These are phyloP conservation scores for Paramecium sexaurelia DNA, from an alignment of 73 alveolate species.

Conservation along the genomic window DNA sequence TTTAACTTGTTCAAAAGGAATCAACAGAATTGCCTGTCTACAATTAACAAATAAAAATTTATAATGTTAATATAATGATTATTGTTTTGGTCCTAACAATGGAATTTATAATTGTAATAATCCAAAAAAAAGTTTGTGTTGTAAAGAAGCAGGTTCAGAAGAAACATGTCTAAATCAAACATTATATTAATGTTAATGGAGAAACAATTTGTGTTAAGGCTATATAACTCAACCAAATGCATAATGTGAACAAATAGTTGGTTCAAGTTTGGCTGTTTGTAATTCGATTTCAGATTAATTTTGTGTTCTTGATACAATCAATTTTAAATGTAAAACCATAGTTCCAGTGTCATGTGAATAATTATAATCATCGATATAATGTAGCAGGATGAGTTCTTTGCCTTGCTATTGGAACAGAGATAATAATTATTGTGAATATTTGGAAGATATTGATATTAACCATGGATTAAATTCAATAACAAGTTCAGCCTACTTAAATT, in stretches of 20 bases:
- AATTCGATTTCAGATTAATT: background rate
- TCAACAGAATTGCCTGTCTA: background rate
- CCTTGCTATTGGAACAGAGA: background rate
- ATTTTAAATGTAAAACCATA: background rate
- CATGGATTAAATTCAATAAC: background rate
- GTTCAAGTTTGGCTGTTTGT: background rate
- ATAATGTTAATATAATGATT: background rate
- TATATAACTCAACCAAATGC: background rate
- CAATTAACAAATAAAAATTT: background rate
- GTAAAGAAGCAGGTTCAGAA: background rate
- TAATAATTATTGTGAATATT: background rate
- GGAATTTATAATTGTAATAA: background rate
- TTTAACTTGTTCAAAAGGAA: background rate
- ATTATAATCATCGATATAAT: background rate
- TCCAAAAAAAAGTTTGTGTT: background rate
- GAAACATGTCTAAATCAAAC: background rate
- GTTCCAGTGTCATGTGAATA: background rate
- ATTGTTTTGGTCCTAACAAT: background rate
- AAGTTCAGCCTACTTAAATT: background rate
- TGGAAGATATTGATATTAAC: background rate
- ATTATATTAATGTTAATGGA: background rate
- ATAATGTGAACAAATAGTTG: background rate
- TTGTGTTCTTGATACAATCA: background rate
- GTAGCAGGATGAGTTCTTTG: background rate
- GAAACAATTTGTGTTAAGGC: background rate